Base-by-base conservation (phyloP, 2,329 filamentous ascomycete species). In the Lasiodiplodia hormozganensis region DNA sequence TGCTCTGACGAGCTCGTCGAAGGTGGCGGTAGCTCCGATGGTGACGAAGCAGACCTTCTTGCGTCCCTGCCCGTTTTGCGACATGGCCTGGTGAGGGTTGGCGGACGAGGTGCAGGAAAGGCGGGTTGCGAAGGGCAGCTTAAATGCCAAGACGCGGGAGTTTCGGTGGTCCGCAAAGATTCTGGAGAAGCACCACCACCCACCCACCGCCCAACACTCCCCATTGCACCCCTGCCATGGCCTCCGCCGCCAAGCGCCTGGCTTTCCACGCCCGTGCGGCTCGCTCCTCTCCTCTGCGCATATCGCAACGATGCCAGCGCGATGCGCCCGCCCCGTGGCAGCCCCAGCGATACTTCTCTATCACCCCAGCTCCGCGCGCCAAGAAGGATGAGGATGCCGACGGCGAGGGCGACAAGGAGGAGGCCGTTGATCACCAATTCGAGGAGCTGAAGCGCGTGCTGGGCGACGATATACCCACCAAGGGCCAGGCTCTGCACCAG, bases 1-100 rank as follows among this genome's bases (percentile, higher is more conserved):
- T 38, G 90, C 87, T 53, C 85, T 81, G 68, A 97, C 86, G 2
- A 99, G 87, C 7, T 85, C 80, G 65, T 86, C 84, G 80, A 99
- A 99, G 23, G 91, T 88, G 18, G 94, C 94, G 0, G 95, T 99
- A 6, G 96, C 95, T 68, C 96, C 96, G 36, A 97, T 91, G 0
- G 96, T 98, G 67, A 97, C 90, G 72, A 99, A 92, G 77, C 92
- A 96, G 65, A 82, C 82, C 71, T 83, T 84, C 38, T 73, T 74
- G 31, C 21, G 60, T 14, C 8, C 23, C 40, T 62, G 60, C 3
- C 31, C 31, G 4, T 28, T 5, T 51, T 49, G 31, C 18, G 56
- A 34, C 56, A 53, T 65, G 38, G 51, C n/a, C 49, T 10, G 25
- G 38, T 16, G 57, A 21, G 31, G 8, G 18, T 18, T 40, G 38